phyloP scores from a whole-genome alignment of 208 protist species.

The Acanthamoeba triangularis region DNA sequence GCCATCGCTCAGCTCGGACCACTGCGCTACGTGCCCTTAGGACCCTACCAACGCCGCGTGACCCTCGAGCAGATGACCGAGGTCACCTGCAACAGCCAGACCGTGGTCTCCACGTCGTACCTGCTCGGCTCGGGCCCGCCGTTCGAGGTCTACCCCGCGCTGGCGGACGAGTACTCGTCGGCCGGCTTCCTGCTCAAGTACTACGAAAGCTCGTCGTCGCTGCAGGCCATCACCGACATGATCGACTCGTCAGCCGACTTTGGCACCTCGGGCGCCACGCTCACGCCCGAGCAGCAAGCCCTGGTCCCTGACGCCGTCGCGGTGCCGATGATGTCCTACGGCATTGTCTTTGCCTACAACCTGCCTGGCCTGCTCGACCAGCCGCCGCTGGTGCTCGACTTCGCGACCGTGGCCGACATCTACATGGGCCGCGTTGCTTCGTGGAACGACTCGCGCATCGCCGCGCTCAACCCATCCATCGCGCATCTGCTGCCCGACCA shows the following conservation, averaged over 20 bases:
- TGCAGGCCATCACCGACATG: background rate
- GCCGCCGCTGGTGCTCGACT: background rate
- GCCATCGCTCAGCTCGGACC: background rate
- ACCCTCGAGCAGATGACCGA: background rate
- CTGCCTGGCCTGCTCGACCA: background rate
- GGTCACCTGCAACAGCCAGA: background rate
- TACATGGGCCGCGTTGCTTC: background rate
- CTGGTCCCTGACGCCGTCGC: background rate
- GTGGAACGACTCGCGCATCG: background rate
- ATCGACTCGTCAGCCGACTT: background rate
- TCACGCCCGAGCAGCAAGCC: background rate
- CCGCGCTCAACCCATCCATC: background rate
- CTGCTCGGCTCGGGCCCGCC: background rate
- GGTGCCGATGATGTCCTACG: background rate
- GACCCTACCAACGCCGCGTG: background rate
- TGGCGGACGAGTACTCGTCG: background rate
- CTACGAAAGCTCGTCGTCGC: background rate
- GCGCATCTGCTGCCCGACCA: background rate
- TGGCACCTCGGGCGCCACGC: background rate
- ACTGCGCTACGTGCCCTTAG: background rate
- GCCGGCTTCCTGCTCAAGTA: constrained; percentile 25
- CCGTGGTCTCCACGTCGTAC: background rate
- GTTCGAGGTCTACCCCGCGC: background rate
- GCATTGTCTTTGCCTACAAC: background rate
- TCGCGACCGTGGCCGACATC: background rate